Evolutionary conservation across 805 yeast genomes (phyloP).

Genomic region (Spathaspora sp.): DNA sequence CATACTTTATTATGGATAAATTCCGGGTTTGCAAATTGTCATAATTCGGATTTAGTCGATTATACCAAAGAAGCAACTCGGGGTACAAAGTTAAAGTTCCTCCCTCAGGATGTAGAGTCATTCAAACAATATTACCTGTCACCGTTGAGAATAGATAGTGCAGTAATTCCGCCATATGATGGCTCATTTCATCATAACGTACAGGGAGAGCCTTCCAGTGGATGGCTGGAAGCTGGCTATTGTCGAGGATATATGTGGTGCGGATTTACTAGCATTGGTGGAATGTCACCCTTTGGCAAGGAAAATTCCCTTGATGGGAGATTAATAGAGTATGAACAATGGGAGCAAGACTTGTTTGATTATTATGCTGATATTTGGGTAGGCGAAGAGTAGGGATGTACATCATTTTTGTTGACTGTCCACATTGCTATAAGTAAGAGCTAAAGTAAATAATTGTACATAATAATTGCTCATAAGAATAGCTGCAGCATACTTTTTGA

Average conservation of each 20-base stretch:
- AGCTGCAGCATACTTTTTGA: too few species aligned
- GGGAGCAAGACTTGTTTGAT: slow-evolving; percentile 27
- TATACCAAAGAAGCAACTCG: slow-evolving; percentile 21
- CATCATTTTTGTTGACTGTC: too few species aligned
- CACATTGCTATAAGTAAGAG: slow-evolving; percentile 3
- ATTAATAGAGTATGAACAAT: slow-evolving; percentile 36
- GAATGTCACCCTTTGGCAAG: slow-evolving; percentile 26
- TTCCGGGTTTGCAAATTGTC: slow-evolving; percentile 39
- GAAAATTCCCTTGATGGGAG: slow-evolving; percentile 40
- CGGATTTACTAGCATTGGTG: slow-evolving; percentile 58
- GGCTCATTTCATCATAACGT: slow-evolving; percentile 24
- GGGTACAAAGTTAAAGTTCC: slow-evolving; percentile 17
- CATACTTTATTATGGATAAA: slow-evolving; percentile 41
- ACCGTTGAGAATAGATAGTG: slow-evolving; percentile 38
- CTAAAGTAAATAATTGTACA: too few species aligned
- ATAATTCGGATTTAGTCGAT: slow-evolving; percentile 25
- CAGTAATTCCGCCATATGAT: slow-evolving; percentile 48
- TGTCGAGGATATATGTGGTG: slow-evolving; percentile 60
- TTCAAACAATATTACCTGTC: slow-evolving; percentile 23
- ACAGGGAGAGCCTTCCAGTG: slow-evolving; percentile 47
- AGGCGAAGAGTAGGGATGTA: slow-evolving; percentile 25
- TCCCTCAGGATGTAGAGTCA: slow-evolving; percentile 14
- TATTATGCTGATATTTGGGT: slow-evolving; percentile 53
- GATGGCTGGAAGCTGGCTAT: slow-evolving; percentile 47
- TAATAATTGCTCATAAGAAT: too few species aligned